Evolutionary conservation across 106 monocot species (phyloP), one percentile per base, ranked within the genome.

Genomic region (Dactylorhiza incarnata): DNA sequence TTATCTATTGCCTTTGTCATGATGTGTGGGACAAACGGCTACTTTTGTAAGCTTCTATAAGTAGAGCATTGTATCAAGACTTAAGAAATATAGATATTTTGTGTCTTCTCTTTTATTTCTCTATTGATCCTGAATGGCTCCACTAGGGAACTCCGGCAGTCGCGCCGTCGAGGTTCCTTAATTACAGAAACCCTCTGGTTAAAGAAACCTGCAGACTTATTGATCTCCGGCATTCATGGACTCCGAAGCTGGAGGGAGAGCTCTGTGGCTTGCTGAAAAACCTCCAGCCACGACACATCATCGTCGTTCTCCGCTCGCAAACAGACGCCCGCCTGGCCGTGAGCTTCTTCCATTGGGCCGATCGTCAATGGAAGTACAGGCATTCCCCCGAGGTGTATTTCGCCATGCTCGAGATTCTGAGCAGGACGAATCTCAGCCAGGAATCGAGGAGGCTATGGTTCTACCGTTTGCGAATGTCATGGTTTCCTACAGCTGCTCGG

Each of bases 361-460:
- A 91, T 48, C 82, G 93, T 9, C 97, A 97, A 44, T 97, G 97
- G 97, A 80, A 89, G 48, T 97, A 97, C 79, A 82, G 91, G 13
- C 97, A 97, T 58, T 61, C 86, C 15, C 87, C 84, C 1, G 87
- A 89, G 59, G 91, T 82, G 20, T 97, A 84, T 76, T 73, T 87
- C 76, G 55, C 85, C 26, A 87, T 93, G 89, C 85, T 94, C 25
- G 79, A 87, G 68, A 61, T 94, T 45, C 87, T 97, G 19, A 89
- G 91, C 77, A 86, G 75, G 75, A 94, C 93, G 0, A 93, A 78
- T 73, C 84, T 97, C 10, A 84, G 87, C 69, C 69, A 87, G 59
- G 54, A 82, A 7, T 68, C 96, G 0, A 83, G 93, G 59, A 75
- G 96, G 48, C n/a, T n/a, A n/a, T n/a, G n/a, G 77, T 91, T 25